These are phyloP conservation scores for Pythium utonaiense DNA, from an alignment of 352 stramenopile species.

Conservation along the genomic window DNA sequence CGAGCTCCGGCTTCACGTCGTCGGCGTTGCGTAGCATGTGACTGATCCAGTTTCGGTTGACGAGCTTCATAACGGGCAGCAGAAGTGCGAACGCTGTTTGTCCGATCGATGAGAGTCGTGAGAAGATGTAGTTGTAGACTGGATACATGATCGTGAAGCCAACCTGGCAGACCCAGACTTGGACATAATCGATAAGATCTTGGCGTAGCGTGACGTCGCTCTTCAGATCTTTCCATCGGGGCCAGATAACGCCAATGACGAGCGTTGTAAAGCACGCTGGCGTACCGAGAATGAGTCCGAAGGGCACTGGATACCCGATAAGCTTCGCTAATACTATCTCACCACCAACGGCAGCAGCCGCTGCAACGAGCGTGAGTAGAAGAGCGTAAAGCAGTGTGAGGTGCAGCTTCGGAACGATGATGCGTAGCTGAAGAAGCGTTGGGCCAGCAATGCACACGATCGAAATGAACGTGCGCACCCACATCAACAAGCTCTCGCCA, in stretches of 20 bases:
- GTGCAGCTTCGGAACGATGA: background rate
- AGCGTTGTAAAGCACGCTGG: background rate
- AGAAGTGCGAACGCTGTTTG: slow-evolving; percentile 37
- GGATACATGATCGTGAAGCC: slow-evolving; percentile 15
- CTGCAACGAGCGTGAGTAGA: background rate
- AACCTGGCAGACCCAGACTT: slow-evolving; percentile 7
- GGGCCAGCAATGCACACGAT: background rate
- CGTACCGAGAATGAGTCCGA: background rate
- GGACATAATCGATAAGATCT: background rate
- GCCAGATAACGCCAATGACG: background rate
- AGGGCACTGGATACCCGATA: slow-evolving; percentile 5
- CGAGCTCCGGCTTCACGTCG: slow-evolving; percentile 35
- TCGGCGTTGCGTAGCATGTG: slow-evolving; percentile 16
- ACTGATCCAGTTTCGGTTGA: slow-evolving; percentile 34
- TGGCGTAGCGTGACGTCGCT: background rate
- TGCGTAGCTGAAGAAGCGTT: background rate
- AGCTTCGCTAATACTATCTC: background rate
- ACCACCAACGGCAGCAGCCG: background rate
- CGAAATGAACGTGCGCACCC: background rate
- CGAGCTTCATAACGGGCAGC: slow-evolving; percentile 38
- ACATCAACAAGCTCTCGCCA: background rate
- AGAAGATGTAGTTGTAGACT: slow-evolving; percentile 18
- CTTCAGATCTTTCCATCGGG: background rate
- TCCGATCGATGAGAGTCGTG: slow-evolving; percentile 6
- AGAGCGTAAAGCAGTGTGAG: background rate